A percentile compares a stretch with the other conserved stretches of the same genome.
phyloP scores from a whole-genome alignment of 148 eudicot genomes.

The Cornus kousa region DNA sequence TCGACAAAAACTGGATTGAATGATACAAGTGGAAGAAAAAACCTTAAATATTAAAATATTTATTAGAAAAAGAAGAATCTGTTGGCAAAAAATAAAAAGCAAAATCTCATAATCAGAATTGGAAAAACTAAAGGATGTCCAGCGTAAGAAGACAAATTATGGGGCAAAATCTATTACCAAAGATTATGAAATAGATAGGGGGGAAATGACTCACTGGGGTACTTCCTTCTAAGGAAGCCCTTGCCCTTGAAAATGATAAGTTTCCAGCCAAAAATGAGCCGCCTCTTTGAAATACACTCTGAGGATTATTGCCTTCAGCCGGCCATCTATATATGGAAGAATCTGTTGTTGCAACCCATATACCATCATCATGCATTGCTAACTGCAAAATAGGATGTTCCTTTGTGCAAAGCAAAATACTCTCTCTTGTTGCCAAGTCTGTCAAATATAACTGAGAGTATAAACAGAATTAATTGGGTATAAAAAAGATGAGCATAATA shows the following conservation, averaged over 20 bases:
- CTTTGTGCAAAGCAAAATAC: constrained; percentile 79
- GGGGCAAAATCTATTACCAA: background rate
- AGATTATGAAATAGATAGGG: background rate
- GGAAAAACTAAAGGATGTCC: background rate
- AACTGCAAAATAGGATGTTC: constrained; percentile 83
- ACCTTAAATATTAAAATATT: background rate
- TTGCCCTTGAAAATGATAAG: constrained; percentile 94
- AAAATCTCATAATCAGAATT: background rate
- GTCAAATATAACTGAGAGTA: constrained; percentile 76
- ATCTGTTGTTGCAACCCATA: constrained; percentile 94
- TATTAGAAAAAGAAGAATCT: background rate
- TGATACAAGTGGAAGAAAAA: background rate
- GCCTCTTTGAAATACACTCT: constrained; percentile 76
- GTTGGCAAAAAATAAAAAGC: background rate
- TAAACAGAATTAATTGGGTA: constrained; percentile 13
- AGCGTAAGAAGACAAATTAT: background rate
- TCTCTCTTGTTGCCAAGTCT: constrained; percentile 89
- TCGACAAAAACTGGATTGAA: background rate
- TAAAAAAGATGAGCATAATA: constrained; percentile 14
- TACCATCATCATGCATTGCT: constrained; percentile 75
- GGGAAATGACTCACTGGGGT: constrained; percentile 59
- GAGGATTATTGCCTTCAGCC: constrained; percentile 74
- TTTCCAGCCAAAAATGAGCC: constrained; percentile 97
- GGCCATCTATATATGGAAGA: constrained; percentile 95
- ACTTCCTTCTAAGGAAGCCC: constrained; percentile 95